A percentile compares a stretch with the other conserved stretches of the same genome.
phyloP scores from a whole-genome alignment of 495 filamentous ascomycete species.

The Diplogelasinospora grovesii region DNA sequence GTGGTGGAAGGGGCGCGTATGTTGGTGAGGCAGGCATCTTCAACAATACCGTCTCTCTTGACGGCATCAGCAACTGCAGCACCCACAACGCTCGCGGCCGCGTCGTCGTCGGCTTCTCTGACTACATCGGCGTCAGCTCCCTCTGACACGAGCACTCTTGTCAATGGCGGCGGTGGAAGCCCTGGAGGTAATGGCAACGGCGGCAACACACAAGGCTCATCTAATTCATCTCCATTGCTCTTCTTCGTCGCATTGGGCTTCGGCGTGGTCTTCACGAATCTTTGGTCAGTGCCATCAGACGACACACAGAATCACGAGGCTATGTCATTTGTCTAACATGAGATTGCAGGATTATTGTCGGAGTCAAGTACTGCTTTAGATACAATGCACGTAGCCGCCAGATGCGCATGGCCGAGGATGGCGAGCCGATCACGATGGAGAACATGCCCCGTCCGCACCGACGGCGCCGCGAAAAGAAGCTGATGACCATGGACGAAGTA shows the following conservation, averaged over 20 bases:
- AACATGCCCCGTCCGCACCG: slow-evolving; percentile 74
- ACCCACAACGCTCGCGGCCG: not conserved
- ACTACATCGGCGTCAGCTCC: not conserved
- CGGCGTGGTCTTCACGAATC: slow-evolving; percentile 96
- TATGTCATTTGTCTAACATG: slow-evolving; percentile 24
- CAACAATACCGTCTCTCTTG: not conserved
- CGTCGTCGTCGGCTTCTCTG: not conserved
- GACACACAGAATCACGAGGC: slow-evolving; percentile 10
- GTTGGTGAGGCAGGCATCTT: slow-evolving; percentile 19
- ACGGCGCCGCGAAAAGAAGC: slow-evolving; percentile 85
- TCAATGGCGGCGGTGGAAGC: slow-evolving; percentile 8
- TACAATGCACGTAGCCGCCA: slow-evolving; percentile 93
- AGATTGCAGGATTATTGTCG: slow-evolving; percentile 88
- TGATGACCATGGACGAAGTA: slow-evolving; percentile 98
- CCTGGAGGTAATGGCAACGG: slow-evolving; percentile 10
- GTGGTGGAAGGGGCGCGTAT: slow-evolving; percentile 21
- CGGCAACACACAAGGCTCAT: slow-evolving; percentile 13
- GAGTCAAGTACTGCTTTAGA: slow-evolving; percentile 97
- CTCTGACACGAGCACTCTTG: slow-evolving; percentile 5
- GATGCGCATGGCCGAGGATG: slow-evolving; percentile 71
- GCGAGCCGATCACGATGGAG: slow-evolving; percentile 78
- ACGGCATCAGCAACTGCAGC: not conserved
- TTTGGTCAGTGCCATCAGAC: slow-evolving; percentile 62
- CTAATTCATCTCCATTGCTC: slow-evolving; percentile 84
- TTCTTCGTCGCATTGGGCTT: slow-evolving; percentile 98